phyloP scores from a whole-genome alignment of 2,329 filamentous ascomycete species.

The Juglanconis oblonga region DNA sequence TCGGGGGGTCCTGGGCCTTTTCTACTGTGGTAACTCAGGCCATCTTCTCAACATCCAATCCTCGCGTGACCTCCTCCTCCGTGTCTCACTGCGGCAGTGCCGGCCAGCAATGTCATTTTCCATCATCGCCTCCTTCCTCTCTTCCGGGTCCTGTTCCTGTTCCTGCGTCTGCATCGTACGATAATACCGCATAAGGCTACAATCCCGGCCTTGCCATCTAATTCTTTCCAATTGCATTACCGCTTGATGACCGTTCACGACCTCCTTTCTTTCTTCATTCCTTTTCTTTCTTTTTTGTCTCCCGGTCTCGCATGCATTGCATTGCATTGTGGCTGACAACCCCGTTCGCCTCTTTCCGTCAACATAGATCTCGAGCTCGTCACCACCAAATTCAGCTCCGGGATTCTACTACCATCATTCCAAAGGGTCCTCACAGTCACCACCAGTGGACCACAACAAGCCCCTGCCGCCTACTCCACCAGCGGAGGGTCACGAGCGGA shows the following conservation, averaged over 20 bases:
- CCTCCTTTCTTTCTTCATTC: neutral
- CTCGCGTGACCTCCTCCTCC: neutral
- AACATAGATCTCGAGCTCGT: slow-evolving; percentile 22
- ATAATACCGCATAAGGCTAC: neutral
- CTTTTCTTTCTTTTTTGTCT: neutral
- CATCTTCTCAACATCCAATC: neutral
- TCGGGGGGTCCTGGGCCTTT: too few relatives aligned
- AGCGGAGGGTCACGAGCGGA: slow-evolving; percentile 36
- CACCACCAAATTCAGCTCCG: slow-evolving; percentile 31
- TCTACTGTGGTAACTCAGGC: too few relatives aligned
- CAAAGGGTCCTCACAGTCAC: slow-evolving; percentile 31
- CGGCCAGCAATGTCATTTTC: too few relatives aligned
- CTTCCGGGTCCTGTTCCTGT: neutral
- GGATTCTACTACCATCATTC: slow-evolving; percentile 12
- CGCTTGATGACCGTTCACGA: neutral
- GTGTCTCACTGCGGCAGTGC: neutral
- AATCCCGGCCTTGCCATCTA: neutral
- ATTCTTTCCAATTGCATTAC: neutral
- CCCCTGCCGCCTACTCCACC: slow-evolving; percentile 54
- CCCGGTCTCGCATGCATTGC: neutral
- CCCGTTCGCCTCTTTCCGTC: slow-evolving; percentile 16
- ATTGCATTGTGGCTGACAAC: slow-evolving; percentile 20
- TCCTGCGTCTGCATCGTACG: slow-evolving; percentile 1
- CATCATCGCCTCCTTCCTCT: neutral
- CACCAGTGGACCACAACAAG: slow-evolving; percentile 48